phyloP scores from a whole-genome alignment of 768 basidiomycete species.

The Amanita molliuscula region DNA sequence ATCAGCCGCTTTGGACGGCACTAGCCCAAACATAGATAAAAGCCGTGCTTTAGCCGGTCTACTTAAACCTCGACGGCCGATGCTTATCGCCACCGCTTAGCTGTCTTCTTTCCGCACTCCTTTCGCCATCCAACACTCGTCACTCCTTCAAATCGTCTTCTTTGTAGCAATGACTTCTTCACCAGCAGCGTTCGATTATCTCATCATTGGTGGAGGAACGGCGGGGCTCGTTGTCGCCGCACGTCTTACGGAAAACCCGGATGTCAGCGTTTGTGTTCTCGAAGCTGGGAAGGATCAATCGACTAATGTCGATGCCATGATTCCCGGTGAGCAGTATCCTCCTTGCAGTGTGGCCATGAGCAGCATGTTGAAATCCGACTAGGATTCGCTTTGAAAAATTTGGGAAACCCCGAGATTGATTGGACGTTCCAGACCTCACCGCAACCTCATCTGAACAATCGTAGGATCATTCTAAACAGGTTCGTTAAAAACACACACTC shows the following conservation, averaged over 20 bases:
- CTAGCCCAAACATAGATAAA: background rate
- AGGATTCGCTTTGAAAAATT: slow-evolving; percentile 6
- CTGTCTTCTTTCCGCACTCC: background rate
- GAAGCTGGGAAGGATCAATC: slow-evolving; percentile 16
- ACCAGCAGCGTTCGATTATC: slow-evolving; percentile 12
- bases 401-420: slow-evolving; percentile 2
- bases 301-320: background rate
- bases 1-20: background rate
- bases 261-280: slow-evolving; percentile 25
- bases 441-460: slow-evolving; percentile 2
- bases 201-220: slow-evolving; percentile 16
- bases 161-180: background rate
- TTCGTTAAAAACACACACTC: background rate
- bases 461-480: background rate
- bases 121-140: background rate
- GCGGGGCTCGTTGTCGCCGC: slow-evolving; percentile 14
- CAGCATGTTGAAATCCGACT: background rate
- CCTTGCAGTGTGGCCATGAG: background rate
- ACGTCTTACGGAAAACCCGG: slow-evolving; percentile 25
- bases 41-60: background rate
- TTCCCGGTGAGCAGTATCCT: background rate
- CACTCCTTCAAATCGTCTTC: background rate
- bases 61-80: background rate
- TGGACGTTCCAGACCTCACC: slow-evolving; percentile 2
- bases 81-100: background rate